These are phyloP conservation scores for Puccinia polysora DNA, from an alignment of 1,284 basidiomycete genomes.

Conservation along the genomic window DNA sequence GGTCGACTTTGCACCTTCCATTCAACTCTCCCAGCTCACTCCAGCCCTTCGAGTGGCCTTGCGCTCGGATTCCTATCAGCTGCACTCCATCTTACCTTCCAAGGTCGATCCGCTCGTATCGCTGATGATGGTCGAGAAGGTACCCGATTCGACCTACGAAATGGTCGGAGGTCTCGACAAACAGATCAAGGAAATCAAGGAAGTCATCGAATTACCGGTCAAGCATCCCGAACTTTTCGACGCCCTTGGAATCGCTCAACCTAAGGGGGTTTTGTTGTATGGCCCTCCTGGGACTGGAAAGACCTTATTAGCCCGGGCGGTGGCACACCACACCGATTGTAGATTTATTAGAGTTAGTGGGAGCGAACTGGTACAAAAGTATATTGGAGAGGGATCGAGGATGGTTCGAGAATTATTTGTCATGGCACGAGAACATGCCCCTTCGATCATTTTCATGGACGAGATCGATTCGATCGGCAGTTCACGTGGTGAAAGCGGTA, in stretches of 20 bases:
- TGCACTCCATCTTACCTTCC: conserved; percentile 79
- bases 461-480: conserved; percentile 98
- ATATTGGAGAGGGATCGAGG: conserved; percentile 92
- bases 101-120: conserved; percentile 82
- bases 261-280: conserved; percentile 93
- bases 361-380: conserved; percentile 94
- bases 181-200: conserved; percentile 99
- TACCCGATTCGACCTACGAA: conserved; percentile 97
- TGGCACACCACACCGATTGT: conserved; percentile 97
- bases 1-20: conserved; percentile 85
- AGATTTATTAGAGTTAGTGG: conserved; percentile 95
- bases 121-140: conserved; percentile 99
- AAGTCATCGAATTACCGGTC: conserved; percentile 96
- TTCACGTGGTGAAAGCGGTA: conserved; percentile 79
- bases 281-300: conserved; percentile 97
- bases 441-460: conserved; percentile 99
- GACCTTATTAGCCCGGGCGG: conserved; percentile 92
- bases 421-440: conserved; percentile 96
- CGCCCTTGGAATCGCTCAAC: conserved; percentile 90
- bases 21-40: conserved; percentile 74
- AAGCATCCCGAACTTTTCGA: conserved; percentile 98
- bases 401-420: conserved; percentile 98
- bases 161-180: conserved; percentile 98
- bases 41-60: conserved; percentile 88
- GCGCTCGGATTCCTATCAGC: conserved; percentile 79